Evolutionary conservation across 768 basidiomycete genomes (phyloP), one percentile per base, ranked within the genome.

Genomic region (Galerina marginata): DNA sequence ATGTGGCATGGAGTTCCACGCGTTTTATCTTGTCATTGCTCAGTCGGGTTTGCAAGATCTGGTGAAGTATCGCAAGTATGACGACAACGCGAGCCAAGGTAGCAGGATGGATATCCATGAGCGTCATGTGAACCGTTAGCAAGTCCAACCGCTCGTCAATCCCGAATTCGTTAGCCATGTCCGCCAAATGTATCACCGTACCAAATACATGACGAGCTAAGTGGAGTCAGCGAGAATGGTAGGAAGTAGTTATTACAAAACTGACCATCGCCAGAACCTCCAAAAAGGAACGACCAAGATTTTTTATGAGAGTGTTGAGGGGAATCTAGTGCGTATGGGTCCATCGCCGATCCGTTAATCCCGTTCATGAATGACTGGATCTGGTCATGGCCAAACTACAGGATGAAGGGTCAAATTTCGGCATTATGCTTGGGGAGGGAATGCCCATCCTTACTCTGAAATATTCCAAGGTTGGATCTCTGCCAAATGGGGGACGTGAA

Each of bases 251-350:
- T 10, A 23, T 6, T 43, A 7, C 26, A 20, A 9, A 10, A 53
- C 63, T 44, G 25, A 70, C 69, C 66, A 54, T 71, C 67, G 14
- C 69, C 69, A 52, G 62, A 71, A 3, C 69, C 67, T 23, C 69
- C 69, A 38, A 69, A 69, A 7, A 71, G 50, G 33, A 71, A 67
- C 2, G 67, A 56, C 50, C 61, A 65, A 9, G 45, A 29, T 20
- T 47, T 20, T 48, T 58, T 16, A 38, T 56, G 16, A 45, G 23
- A 11, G 56, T 59, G 37, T 29, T 52, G 11, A 33, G 51, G 20
- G 39, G 33, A 38, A 51, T 60, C 57, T 2, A 56, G 46, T 14
- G 50, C 37, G 12, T 59, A 54, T 20, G 45, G 49, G 36, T 61
- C 63, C 6, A 53, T 47, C 16, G 51, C 9, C 4, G 23, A 29